Percentiles rank a stretch among this genome's conserved stretches.
Evolutionary conservation across 202 grass and related monocot genomes (phyloP).

Genomic region (Schoenoplectus triqueter): DNA sequence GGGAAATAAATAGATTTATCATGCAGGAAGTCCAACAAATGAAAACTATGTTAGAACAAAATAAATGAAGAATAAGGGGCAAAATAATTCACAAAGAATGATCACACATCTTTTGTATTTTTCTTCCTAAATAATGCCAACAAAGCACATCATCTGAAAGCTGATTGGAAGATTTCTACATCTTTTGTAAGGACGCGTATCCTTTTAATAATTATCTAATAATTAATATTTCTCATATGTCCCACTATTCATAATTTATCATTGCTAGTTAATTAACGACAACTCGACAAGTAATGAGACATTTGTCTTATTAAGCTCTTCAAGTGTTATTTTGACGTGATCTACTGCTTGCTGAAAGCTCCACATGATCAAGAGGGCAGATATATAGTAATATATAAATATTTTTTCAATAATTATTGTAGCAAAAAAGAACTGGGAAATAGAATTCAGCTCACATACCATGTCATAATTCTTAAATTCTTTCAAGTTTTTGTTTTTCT

Average conservation of each 20-base stretch:
- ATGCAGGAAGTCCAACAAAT: too few species aligned
- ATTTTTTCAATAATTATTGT: background rate
- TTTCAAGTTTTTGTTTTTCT: background rate
- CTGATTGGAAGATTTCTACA: constrained; percentile 46
- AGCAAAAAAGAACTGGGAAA: background rate
- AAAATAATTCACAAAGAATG: background rate
- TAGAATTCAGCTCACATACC: background rate
- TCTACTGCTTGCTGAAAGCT: background rate
- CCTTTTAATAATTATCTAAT: background rate
- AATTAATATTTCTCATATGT: too few species aligned
- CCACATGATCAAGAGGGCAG: background rate
- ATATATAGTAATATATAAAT: background rate
- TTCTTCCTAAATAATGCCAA: constrained; percentile 4
- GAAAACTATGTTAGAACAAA: too few species aligned
- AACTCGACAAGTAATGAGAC: background rate
- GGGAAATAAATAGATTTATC: too few species aligned
- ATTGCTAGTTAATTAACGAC: background rate
- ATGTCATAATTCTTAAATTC: constrained; percentile 1
- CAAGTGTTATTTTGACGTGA: background rate
- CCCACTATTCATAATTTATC: background rate
- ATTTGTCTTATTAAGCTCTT: constrained; percentile 15
- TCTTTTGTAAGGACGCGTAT: constrained; percentile 38
- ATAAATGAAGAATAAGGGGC: background rate
- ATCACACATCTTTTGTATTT: background rate
- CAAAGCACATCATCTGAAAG: constrained; percentile 38